Conservation (phyloP, 2,329 filamentous ascomycete genomes). For the Colletotrichum sp. region DNA sequence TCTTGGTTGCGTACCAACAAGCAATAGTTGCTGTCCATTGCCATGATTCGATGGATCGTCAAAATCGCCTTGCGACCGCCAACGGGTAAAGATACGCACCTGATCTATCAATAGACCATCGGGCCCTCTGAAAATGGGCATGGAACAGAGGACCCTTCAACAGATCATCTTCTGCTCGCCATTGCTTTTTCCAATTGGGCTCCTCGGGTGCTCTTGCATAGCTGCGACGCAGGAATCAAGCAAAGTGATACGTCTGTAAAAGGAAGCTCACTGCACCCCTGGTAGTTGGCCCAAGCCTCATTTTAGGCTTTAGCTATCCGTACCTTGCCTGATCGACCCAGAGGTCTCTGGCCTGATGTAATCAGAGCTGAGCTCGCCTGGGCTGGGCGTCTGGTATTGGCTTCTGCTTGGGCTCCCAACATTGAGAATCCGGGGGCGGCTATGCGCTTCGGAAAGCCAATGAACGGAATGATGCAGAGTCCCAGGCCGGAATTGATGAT, state of each 20-base stretch:
- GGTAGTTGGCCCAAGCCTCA: background rate
- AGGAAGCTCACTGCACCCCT: background rate
- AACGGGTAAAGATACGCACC: background rate
- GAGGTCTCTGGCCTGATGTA: background rate
- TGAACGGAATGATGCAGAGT: background rate
- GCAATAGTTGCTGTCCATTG: background rate
- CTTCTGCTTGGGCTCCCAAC: background rate
- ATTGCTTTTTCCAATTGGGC: background rate
- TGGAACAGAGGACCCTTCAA: background rate
- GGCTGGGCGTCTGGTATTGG: background rate
- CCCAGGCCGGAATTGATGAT: background rate
- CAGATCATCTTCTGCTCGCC: background rate
- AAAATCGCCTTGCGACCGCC: background rate
- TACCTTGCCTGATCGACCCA: background rate
- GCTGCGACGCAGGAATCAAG: background rate
- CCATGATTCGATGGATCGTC: background rate
- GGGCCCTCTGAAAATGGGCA: background rate
- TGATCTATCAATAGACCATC: background rate
- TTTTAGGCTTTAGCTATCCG: background rate
- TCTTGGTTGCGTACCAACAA: background rate
- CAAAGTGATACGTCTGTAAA: background rate
- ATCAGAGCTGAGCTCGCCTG: background rate
- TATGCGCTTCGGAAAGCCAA: slow-evolving; percentile 15
- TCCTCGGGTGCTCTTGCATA: background rate
- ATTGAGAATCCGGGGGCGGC: background rate